phyloP scores from a whole-genome alignment of 352 stramenopile genomes.

The Globisporangium perplexum region DNA sequence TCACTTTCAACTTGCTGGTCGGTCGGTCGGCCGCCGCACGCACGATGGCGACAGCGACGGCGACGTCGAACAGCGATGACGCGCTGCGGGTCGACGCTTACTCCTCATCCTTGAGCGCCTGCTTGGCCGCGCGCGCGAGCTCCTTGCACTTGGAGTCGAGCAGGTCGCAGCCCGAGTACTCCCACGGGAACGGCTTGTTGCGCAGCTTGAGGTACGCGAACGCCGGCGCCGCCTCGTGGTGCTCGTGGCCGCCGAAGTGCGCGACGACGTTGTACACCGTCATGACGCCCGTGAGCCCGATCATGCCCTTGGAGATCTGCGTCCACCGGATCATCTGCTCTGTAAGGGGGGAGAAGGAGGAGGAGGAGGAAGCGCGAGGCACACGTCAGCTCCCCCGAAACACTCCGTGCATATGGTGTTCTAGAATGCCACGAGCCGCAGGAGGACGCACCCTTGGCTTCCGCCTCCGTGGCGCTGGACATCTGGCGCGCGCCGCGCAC shows the following conservation, averaged over 20 bases:
- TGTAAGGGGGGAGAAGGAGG: constrained; percentile 7
- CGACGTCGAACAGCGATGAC: background rate
- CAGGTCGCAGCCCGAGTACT: constrained; percentile 75
- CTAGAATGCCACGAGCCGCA: background rate
- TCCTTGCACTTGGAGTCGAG: constrained; percentile 72
- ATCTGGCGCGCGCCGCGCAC: constrained; percentile 67
- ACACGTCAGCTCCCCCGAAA: background rate
- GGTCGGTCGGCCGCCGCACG: background rate
- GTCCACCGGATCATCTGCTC: constrained; percentile 85
- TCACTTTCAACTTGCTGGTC: background rate
- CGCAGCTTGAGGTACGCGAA: constrained; percentile 86
- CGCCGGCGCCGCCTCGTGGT: constrained; percentile 55
- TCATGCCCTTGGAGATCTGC: constrained; percentile 84
- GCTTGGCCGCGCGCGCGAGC: constrained; percentile 51
- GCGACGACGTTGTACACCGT: constrained; percentile 53
- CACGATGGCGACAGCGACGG: too few species aligned
- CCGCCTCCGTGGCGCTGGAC: constrained; percentile 73
- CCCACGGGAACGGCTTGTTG: constrained; percentile 85
- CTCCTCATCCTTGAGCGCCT: constrained; percentile 45
- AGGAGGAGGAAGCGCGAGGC: too few species aligned
- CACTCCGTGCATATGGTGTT: background rate
- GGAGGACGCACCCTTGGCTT: constrained; percentile 61
- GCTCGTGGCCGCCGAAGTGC: constrained; percentile 31
- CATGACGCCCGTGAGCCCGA: constrained; percentile 47
- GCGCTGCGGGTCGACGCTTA: background rate